Percentiles rank a stretch among this genome's conserved stretches.
These are phyloP conservation scores for Ogataea trehaloabstinens DNA, from an alignment of 805 yeast genomes.

Conservation along the genomic window DNA sequence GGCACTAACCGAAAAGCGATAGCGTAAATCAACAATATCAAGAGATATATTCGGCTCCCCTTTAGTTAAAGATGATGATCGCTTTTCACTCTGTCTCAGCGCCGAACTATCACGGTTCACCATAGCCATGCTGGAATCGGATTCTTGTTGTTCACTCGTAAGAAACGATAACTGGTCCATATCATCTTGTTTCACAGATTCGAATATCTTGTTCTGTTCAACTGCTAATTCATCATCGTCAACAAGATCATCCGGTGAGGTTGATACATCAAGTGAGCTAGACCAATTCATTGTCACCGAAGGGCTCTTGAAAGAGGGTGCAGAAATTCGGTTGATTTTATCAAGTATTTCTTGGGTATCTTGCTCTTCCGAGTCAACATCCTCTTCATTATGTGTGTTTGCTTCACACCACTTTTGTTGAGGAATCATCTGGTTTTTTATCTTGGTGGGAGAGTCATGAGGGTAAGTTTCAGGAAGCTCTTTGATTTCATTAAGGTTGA, in stretches of 20 bases:
- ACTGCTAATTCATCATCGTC: slow-evolving; percentile 12
- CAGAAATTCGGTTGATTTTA: slow-evolving; percentile 19
- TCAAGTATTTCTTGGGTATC: slow-evolving; percentile 16
- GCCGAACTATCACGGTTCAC: background rate
- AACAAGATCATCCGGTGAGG: slow-evolving; percentile 15
- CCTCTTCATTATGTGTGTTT: slow-evolving; percentile 1
- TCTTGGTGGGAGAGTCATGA: slow-evolving; percentile 24
- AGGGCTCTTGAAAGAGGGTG: slow-evolving; percentile 32
- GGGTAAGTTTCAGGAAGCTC: slow-evolving; percentile 14
- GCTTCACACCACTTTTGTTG: slow-evolving; percentile 5
- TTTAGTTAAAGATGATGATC: background rate
- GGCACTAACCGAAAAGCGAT: slow-evolving; percentile 26
- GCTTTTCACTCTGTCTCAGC: background rate
- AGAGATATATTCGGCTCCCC: background rate
- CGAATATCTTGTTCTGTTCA: slow-evolving; percentile 4
- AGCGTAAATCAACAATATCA: slow-evolving; percentile 4
- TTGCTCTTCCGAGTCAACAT: slow-evolving; percentile 6
- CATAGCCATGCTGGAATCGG: background rate
- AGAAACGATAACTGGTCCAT: slow-evolving; percentile 16
- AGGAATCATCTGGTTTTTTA: background rate
- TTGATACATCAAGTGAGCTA: slow-evolving; percentile 28
- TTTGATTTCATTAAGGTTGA: slow-evolving; percentile 14
- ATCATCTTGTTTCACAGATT: slow-evolving; percentile 16
- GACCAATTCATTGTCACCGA: slow-evolving; percentile 39
- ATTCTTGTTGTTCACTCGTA: background rate